A percentile compares a stretch with the other conserved stretches of the same genome.
Evolutionary conservation across 441 rosid species (phyloP).

Genomic region (California macrophylla): DNA sequence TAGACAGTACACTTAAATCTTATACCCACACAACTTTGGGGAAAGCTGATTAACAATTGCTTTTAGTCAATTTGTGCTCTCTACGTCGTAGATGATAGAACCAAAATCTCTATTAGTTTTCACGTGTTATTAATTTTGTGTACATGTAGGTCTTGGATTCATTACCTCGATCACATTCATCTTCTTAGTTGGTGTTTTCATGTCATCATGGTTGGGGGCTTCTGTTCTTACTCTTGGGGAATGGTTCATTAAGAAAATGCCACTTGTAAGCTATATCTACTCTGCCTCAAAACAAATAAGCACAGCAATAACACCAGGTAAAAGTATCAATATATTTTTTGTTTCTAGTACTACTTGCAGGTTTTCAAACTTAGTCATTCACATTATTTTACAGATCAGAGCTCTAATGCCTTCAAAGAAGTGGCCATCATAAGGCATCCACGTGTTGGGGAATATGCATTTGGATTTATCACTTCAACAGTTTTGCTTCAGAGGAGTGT

Average conservation of each 20-base stretch:
- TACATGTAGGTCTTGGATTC: constrained; percentile 30
- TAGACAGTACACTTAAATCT: neutral
- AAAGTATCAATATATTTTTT: neutral
- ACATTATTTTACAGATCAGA: constrained; percentile 26
- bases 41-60: neutral
- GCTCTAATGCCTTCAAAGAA: constrained; percentile 32
- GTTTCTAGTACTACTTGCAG: neutral
- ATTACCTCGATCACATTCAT: constrained; percentile 30
- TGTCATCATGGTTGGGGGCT: constrained; percentile 36
- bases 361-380: neutral
- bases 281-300: constrained; percentile 36
- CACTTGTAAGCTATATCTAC: constrained; percentile 32
- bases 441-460: constrained; percentile 28
- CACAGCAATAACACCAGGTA: constrained; percentile 31
- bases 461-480: constrained; percentile 33
- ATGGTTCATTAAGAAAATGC: constrained; percentile 36
- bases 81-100: neutral
- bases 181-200: constrained; percentile 32
- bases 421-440: constrained; percentile 35
- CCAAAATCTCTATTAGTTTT: neutral
- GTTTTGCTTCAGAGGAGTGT: constrained; percentile 29
- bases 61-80: neutral
- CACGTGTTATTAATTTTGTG: neutral
- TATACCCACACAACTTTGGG: neutral
- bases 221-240: constrained; percentile 33